phyloP scores from a whole-genome alignment of 768 basidiomycete species.

The Lentinula boryana region DNA sequence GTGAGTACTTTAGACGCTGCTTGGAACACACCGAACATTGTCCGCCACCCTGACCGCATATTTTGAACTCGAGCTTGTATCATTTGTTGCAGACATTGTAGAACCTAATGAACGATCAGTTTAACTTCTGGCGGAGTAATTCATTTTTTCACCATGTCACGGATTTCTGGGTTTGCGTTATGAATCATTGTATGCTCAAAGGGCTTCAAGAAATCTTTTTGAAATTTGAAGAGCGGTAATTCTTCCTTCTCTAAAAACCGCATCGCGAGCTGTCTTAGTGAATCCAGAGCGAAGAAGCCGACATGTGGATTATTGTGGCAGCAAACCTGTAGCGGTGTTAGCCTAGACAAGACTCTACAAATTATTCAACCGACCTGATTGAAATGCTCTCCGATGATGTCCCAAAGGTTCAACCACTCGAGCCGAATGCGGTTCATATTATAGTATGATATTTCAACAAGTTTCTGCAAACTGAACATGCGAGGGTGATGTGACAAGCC shows the following conservation, averaged over 20 bases:
- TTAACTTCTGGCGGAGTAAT: background rate
- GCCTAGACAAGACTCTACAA: background rate
- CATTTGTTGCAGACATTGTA: constrained; percentile 99
- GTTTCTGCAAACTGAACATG: constrained; percentile 93
- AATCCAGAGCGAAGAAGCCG: constrained; percentile 94
- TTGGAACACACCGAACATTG: constrained; percentile 98
- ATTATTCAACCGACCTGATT: constrained; percentile 65
- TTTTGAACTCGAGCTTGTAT: constrained; percentile 92
- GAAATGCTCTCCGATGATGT: constrained; percentile 96
- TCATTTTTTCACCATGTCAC: constrained; percentile 76
- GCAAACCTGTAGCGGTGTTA: constrained; percentile 63
- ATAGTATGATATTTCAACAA: constrained; percentile 99
- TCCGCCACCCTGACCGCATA: constrained; percentile 97
- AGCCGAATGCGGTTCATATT: constrained; percentile 98
- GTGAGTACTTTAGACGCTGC: constrained; percentile 92
- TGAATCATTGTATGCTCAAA: constrained; percentile 98
- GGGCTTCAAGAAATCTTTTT: constrained; percentile 97
- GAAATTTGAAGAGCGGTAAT: constrained; percentile 96
- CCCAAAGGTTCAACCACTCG: constrained; percentile 98
- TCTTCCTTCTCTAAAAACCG: constrained; percentile 99
- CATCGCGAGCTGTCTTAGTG: constrained; percentile 94
- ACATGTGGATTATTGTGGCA: constrained; percentile 98
- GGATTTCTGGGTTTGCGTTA: constrained; percentile 90
- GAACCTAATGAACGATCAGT: constrained; percentile 46
- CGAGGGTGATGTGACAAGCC: constrained; percentile 91